phyloP scores from a whole-genome alignment of 176 grass and related monocot species.

The Avena sativa region DNA sequence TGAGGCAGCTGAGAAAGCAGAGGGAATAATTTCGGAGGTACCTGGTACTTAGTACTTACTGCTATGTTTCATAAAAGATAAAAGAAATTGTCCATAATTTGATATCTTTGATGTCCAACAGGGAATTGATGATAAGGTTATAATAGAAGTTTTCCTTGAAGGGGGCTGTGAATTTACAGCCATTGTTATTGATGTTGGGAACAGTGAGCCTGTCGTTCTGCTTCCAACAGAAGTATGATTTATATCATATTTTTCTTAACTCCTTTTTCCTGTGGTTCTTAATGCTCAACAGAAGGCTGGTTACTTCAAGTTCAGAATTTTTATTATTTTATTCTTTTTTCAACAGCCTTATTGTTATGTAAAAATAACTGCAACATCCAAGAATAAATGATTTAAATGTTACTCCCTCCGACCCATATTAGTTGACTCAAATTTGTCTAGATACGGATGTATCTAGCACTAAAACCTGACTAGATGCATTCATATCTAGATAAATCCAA shows the following conservation, averaged over 20 bases:
- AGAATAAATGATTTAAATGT: background rate
- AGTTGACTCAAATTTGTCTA: too few relatives aligned
- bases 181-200: conserved; percentile 81
- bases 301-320: background rate
- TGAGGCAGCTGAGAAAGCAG: conserved; percentile 77
- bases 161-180: conserved; percentile 90
- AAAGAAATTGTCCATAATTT: background rate
- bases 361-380: background rate
- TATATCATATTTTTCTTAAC: background rate
- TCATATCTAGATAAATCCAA: too few relatives aligned
- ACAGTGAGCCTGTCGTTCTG: conserved; percentile 71
- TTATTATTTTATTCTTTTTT: background rate
- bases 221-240: conserved; percentile 84
- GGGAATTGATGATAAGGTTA: conserved; percentile 84
- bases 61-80: background rate
- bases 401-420: too few relatives aligned
- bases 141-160: conserved; percentile 92
- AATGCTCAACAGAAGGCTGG: background rate
- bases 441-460: too few relatives aligned
- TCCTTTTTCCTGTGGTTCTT: background rate
- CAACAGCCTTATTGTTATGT: background rate
- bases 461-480: too few relatives aligned
- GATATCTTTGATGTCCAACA: conserved; percentile 34
- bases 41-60: conserved; percentile 13
- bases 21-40: conserved; percentile 77